Evolutionary conservation across 108 stramenopile genomes (phyloP), one percentile per base, ranked within the genome.

Genomic region (Nitzschia sp.): DNA sequence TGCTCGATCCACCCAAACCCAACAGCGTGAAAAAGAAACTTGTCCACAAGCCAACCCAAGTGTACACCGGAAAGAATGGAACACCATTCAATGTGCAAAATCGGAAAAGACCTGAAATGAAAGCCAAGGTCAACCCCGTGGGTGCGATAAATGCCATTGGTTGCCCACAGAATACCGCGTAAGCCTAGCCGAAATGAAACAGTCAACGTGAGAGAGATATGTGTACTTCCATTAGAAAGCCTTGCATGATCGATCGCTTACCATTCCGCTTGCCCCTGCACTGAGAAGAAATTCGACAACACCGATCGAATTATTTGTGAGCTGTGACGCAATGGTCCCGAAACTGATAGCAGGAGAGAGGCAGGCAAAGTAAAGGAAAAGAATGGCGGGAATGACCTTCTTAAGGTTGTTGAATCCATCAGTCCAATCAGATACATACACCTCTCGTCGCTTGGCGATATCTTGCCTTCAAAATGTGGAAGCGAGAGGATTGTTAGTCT

Each of bases 141-240:
- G 96, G 96, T n/a, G 96, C 98, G 45, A 97, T 80, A 80, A 98
- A 96, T 47, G 95, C 85, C 96, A 98, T 97, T 0, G 98, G 98
- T 76, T 98, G 98, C 6, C 98, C 98, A 45, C 87, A 75, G 22
- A 97, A 62, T 15, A 94, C 58, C 1, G 91, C 67, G 78, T 96
- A 98, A 0, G 79, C 54, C 86, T 87, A 31, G 13, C 33, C 4
- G 54, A 48, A 1, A 48, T 5, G 33, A 25, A n/a, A n/a, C n/a
- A n/a, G n/a, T n/a, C n/a, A n/a, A n/a, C n/a, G n/a, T n/a, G n/a
- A n/a, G n/a, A n/a, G n/a, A n/a, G n/a, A n/a, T n/a, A n/a, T n/a
- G n/a, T n/a, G n/a, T n/a, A n/a, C n/a, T n/a, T n/a, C n/a, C n/a
- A n/a, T n/a, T n/a, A n/a, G n/a, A n/a, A n/a, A n/a, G n/a, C n/a